Base-by-base conservation (phyloP, 2,329 filamentous ascomycete genomes). In the Plenodomus lindquistii region DNA sequence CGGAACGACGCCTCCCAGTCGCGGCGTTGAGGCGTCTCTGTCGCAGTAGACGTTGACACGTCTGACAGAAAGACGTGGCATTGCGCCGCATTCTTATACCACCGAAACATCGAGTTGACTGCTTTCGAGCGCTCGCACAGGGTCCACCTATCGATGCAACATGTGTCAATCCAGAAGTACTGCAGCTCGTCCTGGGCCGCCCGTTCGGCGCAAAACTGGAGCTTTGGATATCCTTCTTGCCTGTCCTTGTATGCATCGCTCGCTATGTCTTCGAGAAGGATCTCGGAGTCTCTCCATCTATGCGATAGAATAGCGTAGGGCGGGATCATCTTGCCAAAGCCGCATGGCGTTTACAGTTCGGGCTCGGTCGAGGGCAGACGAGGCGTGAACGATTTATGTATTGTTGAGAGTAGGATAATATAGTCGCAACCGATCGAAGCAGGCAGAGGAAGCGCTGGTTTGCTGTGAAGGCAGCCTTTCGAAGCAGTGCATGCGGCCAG, bases 301-400 rank as follows among this genome's bases (percentile, higher is more conserved):
- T 73, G 70, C 17, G 67, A 73, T 10, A 73, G 65, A 39, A 72
- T 71, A 6, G 66, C 69, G 47, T 71, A 71, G 34, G 48, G 55
- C 37, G 50, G 51, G 24, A 55, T 54, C 7, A 40, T 34, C 27
- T 57, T 55, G 40, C 50, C 34, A 41, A 48, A 56, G 55, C 39
- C 48, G 43, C 46, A 57, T 55, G 10, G 46, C 38, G 34, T 20
- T 46, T 44, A 38, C 35, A 35, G 38, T 27, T 29, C 36, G 4
- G 16, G 27, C 36, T 40, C 31, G 24, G 46, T 3, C 20, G 34
- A 18, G 21, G 19, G 8, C 29, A 20, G 20, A 8, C 17, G 31
- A 42, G 22, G 34, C 38, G 34, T 2, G 22, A 46, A 34, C 22
- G 21, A 34, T 31, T 31, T 42, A 2, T 15, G 19, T 16, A 2